Conservation (phyloP, 2,329 filamentous ascomycete species). For the Aspergillus jensenii region DNA sequence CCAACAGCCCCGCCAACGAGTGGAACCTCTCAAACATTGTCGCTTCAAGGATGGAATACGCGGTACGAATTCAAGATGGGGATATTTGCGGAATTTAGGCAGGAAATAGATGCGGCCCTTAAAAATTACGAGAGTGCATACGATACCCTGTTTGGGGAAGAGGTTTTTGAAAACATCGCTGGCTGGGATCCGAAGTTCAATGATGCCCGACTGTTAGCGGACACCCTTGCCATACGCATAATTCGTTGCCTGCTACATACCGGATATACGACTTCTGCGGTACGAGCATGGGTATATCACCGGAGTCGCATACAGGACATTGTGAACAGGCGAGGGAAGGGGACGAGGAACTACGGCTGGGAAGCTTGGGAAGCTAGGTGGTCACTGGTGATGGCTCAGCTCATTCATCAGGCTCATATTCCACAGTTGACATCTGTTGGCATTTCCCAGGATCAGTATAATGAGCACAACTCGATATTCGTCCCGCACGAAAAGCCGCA, state of each 20-base stretch:
- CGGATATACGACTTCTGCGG: slow-evolving; percentile 74
- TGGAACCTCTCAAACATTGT: slow-evolving; percentile 82
- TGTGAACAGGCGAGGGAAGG: slow-evolving; percentile 78
- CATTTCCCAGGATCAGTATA: slow-evolving; percentile 22
- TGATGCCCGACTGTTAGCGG: slow-evolving; percentile 84
- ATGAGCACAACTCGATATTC: slow-evolving; percentile 40
- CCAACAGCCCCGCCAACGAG: slow-evolving; percentile 80
- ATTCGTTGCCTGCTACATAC: slow-evolving; percentile 81
- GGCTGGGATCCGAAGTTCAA: slow-evolving; percentile 91
- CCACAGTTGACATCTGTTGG: slow-evolving; percentile 43
- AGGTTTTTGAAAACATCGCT: slow-evolving; percentile 83
- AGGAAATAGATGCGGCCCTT: slow-evolving; percentile 85
- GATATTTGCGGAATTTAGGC: slow-evolving; percentile 86
- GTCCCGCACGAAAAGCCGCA: slow-evolving; percentile 53
- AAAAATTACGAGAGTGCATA: slow-evolving; percentile 87
- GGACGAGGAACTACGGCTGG: slow-evolving; percentile 88
- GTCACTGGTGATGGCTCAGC: slow-evolving; percentile 61
- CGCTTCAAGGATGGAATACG: slow-evolving; percentile 84
- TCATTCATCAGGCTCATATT: slow-evolving; percentile 55
- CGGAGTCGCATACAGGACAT: slow-evolving; percentile 72
- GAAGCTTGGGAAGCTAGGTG: slow-evolving; percentile 85
- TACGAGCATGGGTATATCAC: slow-evolving; percentile 77
- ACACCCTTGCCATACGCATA: slow-evolving; percentile 75
- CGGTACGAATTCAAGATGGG: slow-evolving; percentile 94
- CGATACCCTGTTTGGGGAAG: slow-evolving; percentile 75